phyloP scores from a whole-genome alignment of 2,329 filamentous ascomycete genomes.

The Metarhizium rileyi region DNA sequence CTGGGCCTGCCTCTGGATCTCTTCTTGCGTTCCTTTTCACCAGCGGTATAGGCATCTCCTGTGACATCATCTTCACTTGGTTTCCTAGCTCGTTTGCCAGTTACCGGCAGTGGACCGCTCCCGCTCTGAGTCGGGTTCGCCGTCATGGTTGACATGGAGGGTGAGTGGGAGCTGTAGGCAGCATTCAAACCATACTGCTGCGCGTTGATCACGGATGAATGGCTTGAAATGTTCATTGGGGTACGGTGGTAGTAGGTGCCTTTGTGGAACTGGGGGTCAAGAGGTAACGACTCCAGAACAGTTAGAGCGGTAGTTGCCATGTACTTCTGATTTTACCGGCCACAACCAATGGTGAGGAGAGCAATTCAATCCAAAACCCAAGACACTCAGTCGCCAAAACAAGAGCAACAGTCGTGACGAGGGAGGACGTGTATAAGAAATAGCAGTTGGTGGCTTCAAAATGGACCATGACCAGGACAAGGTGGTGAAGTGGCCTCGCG shows the following conservation, averaged over 20 bases:
- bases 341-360: not conserved
- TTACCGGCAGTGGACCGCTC: not conserved
- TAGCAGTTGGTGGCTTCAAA: not conserved
- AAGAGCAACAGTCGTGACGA: not conserved
- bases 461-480: not conserved
- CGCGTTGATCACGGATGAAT: not conserved
- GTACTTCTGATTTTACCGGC: not conserved
- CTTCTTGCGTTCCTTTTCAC: conserved; percentile 40
- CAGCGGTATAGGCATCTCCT: conserved; percentile 18
- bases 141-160: not conserved
- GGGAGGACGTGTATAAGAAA: not conserved
- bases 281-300: not conserved
- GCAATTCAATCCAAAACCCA: not conserved
- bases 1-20: conserved; percentile 64
- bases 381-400: not conserved
- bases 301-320: not conserved
- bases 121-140: not conserved
- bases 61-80: conserved; percentile 7
- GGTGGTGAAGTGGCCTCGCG: not conserved
- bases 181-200: not conserved
- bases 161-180: not conserved
- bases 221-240: not conserved
- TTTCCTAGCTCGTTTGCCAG: conserved; percentile 9
- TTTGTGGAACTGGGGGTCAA: not conserved
- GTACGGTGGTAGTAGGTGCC: not conserved